Conservation (phyloP, 2,329 filamentous ascomycete genomes). For the Dactylonectria estremocensis region DNA sequence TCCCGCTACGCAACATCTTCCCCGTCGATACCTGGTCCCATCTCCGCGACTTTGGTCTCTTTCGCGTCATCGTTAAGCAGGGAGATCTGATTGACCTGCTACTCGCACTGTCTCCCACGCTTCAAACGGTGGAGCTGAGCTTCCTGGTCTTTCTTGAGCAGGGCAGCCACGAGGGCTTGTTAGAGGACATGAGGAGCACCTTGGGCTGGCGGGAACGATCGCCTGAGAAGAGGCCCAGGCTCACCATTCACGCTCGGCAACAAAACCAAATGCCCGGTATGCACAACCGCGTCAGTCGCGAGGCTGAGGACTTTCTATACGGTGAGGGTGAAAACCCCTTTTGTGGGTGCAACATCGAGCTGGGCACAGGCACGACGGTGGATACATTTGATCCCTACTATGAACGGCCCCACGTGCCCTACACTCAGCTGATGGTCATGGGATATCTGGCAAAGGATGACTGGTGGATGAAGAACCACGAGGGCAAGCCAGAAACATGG, state of each 20-base stretch:
- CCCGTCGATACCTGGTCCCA: background rate
- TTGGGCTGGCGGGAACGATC: constrained; percentile 25
- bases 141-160: constrained; percentile 47
- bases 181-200: constrained; percentile 18
- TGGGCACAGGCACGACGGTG: constrained; percentile 10
- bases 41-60: constrained; percentile 11
- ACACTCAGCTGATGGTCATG: constrained; percentile 6
- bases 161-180: background rate
- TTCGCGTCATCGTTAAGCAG: background rate
- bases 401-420: constrained; percentile 11
- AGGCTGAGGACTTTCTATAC: constrained; percentile 11
- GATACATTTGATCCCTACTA: constrained; percentile 26
- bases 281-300: background rate
- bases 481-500: no score
- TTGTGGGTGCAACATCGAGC: background rate
- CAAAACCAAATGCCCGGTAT: rapidly evolving
- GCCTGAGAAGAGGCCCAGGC: background rate
- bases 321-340: constrained; percentile 20
- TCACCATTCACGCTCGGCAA: constrained; percentile 1
- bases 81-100: constrained; percentile 47
- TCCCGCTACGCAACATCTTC: constrained; percentile 13
- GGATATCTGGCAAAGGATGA: constrained; percentile 9
- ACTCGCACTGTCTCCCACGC: constrained; percentile 42
- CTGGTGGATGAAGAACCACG: background rate
- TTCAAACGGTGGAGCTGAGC: constrained; percentile 54